Evolutionary conservation across 78 protist species (phyloP), one percentile per base, ranked within the genome.

Genomic region (Speleostelium caveatum): DNA sequence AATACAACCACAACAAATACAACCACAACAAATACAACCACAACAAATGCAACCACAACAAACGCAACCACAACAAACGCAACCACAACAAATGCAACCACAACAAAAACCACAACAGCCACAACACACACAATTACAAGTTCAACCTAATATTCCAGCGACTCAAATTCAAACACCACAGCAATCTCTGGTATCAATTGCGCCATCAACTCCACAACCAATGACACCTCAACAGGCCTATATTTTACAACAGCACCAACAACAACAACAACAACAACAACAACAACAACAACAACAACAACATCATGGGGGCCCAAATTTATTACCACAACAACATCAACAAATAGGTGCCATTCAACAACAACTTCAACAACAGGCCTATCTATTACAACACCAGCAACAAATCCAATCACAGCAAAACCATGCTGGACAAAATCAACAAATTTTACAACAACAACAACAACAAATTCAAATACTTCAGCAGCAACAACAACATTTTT

Each of bases 201-300:
- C 16, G n/a, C 12, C 65, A 59, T n/a, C n/a, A n/a, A n/a, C n/a
- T n/a, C 56, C 56, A 16, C 56, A 49, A 49, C 8, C 56, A 16
- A 49, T 49, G 24, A 49, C 56, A 16, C 56, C 8, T 16, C 56
- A 8, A 16, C 56, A 8, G 24, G 24, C 56, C 8, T 14, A 8
- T 49, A 8, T 49, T 49, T 14, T 14, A 16, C 55, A 21, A 71
- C 76, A 41, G 5, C 76, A 71, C 24, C 76, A 71, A 71, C 76
- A 71, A 49, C 76, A 71, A 39, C 17, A 36, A 3, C 45, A 67
- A 39, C 74, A 67, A n/a, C 3, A n/a, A n/a, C 7, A 8, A 16
- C 39, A 26, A 49, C 49, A 28, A 24, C 83, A n/a, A 36, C 8
- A 36, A 1, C 87, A 78, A 49, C 87, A 49, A 65, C 36, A 16